Evolutionary conservation across 129 eudicot species (phyloP).

Genomic region (Saussurea involucrata): DNA sequence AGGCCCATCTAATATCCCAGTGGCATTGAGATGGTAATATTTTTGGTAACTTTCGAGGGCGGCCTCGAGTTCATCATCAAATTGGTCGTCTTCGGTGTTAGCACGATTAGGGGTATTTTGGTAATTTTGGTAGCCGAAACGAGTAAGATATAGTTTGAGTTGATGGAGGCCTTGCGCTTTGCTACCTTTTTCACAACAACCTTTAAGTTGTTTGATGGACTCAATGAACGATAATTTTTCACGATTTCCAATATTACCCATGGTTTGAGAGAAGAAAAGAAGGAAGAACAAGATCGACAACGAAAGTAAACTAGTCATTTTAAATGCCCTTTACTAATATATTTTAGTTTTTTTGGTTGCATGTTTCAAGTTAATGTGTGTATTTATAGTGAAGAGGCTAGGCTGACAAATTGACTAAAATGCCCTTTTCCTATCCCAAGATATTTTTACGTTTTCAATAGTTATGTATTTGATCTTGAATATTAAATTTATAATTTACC

Average conservation of each 20-base stretch:
- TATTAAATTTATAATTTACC: neutral
- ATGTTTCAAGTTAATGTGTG: neutral
- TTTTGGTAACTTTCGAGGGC: slow-evolving; percentile 20
- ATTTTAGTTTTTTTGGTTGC: neutral
- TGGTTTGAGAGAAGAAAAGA: neutral
- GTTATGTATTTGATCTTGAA: neutral
- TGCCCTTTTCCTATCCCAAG: neutral
- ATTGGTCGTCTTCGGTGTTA: neutral
- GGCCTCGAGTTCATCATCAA: slow-evolving; percentile 18
- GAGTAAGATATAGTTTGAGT: slow-evolving; percentile 12
- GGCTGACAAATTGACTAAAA: too few species aligned
- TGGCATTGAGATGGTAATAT: slow-evolving; percentile 7
- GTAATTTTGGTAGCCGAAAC: slow-evolving; percentile 19
- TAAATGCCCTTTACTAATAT: neutral
- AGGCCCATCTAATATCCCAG: neutral
- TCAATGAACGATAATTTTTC: too few species aligned
- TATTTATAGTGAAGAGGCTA: too few species aligned
- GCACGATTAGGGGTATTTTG: neutral
- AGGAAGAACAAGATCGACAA: neutral
- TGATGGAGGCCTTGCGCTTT: slow-evolving; percentile 7
- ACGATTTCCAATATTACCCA: neutral
- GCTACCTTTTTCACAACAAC: neutral
- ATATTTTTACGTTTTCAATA: neutral
- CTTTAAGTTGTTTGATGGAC: slow-evolving; percentile 3
- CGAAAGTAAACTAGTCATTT: neutral